Evolutionary conservation across 148 eudicot species (phyloP).

Genomic region (Chenopodium berlandieri): DNA sequence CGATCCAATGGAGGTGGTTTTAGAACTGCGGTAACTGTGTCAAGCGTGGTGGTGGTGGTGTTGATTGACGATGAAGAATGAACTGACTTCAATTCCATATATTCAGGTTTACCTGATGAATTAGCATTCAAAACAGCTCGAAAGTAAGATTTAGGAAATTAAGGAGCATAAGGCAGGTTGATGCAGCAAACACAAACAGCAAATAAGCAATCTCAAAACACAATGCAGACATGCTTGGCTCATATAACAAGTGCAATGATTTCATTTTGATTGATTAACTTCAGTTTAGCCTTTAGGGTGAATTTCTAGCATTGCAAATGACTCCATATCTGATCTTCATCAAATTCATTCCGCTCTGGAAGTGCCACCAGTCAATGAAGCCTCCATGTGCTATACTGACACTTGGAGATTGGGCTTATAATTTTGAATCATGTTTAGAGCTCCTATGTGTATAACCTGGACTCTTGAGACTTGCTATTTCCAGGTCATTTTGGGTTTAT

Average conservation of each 20-base stretch:
- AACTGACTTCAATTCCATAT: slow-evolving; percentile 55
- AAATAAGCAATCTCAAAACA: neutral
- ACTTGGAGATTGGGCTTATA: neutral
- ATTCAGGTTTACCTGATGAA: slow-evolving; percentile 10
- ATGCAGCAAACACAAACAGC: neutral
- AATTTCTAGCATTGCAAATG: neutral
- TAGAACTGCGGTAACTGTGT: slow-evolving; percentile 50
- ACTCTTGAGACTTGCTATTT: neutral
- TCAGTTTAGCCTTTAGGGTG: neutral
- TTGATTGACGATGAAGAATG: slow-evolving; percentile 47
- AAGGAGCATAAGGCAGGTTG: neutral
- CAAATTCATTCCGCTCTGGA: neutral
- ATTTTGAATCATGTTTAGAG: neutral
- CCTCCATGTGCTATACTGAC: neutral
- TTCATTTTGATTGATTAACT: neutral
- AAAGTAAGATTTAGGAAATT: slow-evolving; percentile 4
- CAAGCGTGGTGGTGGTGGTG: slow-evolving; percentile 48
- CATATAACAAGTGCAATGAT: neutral
- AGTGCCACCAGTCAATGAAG: neutral
- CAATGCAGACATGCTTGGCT: neutral
- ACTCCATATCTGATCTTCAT: neutral
- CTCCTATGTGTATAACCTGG: neutral
- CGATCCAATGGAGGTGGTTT: slow-evolving; percentile 76
- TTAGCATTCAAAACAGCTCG: neutral
- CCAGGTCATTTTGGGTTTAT: neutral